phyloP scores from a whole-genome alignment of 2,329 filamentous ascomycete species.

The Nannizziopsis barbatae region DNA sequence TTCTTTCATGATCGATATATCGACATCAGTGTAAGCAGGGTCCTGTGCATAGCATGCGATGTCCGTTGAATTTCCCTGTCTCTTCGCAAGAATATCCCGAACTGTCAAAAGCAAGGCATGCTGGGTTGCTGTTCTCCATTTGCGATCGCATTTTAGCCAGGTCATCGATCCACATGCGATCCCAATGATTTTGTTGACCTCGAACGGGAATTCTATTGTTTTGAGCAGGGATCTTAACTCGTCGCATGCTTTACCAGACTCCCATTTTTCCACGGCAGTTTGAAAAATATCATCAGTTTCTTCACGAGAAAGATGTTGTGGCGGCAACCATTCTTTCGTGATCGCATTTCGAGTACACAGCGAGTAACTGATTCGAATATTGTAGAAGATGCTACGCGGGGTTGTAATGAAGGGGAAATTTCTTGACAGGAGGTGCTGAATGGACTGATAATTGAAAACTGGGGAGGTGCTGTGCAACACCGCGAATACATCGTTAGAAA shows the following conservation, averaged over 20 bases:
- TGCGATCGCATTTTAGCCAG: background rate
- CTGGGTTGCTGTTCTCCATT: constrained; percentile 13
- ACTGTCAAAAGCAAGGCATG: constrained; percentile 21
- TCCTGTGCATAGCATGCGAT: constrained; percentile 23
- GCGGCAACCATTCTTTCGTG: constrained; percentile 5
- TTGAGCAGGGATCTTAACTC: constrained; percentile 4
- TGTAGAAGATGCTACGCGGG: too few relatives aligned
- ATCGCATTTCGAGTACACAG: constrained; percentile 7
- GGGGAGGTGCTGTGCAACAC: too few relatives aligned
- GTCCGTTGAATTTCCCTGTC: background rate
- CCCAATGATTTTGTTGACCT: constrained; percentile 12
- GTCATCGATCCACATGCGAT: constrained; percentile 9
- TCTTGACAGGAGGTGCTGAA: too few relatives aligned
- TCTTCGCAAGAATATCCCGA: constrained; percentile 12
- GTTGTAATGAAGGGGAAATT: too few relatives aligned
- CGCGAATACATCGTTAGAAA: too few relatives aligned
- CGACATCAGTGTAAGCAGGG: constrained; percentile 20
- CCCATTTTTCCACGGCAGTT: constrained; percentile 1
- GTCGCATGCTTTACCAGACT: constrained; percentile 8
- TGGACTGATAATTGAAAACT: too few relatives aligned
- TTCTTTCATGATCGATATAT: constrained; percentile 15
- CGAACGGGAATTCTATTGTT: background rate
- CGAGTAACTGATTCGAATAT: too few relatives aligned
- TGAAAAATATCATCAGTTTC: background rate
- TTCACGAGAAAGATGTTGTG: background rate